Evolutionary conservation across 2,329 filamentous ascomycete genomes (phyloP).

Genomic region (Graphiopsis chlorocephala): DNA sequence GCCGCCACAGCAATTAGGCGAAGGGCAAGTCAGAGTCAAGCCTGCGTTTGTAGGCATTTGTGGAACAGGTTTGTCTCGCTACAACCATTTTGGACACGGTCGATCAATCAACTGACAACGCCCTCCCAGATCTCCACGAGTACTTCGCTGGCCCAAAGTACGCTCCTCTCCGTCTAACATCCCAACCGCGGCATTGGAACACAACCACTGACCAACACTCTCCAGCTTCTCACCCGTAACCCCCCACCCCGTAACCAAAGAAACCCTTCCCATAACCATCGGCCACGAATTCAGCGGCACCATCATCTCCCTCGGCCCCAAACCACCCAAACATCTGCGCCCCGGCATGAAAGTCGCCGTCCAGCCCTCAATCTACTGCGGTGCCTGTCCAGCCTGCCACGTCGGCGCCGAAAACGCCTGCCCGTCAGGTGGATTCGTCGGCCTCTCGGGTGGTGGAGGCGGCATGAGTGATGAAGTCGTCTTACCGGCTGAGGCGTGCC

Average conservation of each 20-base stretch:
- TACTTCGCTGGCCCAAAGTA: slow-evolving; percentile 45
- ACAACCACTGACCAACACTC: background rate
- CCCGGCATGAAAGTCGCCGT: slow-evolving; percentile 58
- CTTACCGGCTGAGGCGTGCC: slow-evolving; percentile 47
- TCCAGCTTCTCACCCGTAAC: slow-evolving; percentile 46
- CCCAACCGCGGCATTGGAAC: background rate
- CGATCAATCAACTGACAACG: slow-evolving; percentile 19
- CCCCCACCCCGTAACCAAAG: slow-evolving; percentile 59
- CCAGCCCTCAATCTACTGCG: slow-evolving; percentile 60
- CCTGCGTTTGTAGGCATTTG: slow-evolving; percentile 53
- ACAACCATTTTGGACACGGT: background rate
- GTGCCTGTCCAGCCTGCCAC: slow-evolving; percentile 55
- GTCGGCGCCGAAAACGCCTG: slow-evolving; percentile 58
- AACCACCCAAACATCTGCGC: slow-evolving; percentile 36
- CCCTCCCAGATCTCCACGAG: slow-evolving; percentile 49
- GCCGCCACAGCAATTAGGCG: slow-evolving; percentile 40
- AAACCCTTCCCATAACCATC: slow-evolving; percentile 56
- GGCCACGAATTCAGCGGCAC: slow-evolving; percentile 66
- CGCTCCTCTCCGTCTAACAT: background rate
- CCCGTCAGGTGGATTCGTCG: slow-evolving; percentile 51
- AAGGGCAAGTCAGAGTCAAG: slow-evolving; percentile 51
- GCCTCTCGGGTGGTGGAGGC: slow-evolving; percentile 48
- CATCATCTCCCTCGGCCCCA: slow-evolving; percentile 56
- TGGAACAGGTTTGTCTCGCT: slow-evolving; percentile 37
- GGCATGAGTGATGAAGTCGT: slow-evolving; percentile 57